A percentile compares a stretch with the other conserved stretches of the same genome.
Evolutionary conservation across 1,139 yeast species (phyloP).

Genomic region (Suhomyces yuchorum): DNA sequence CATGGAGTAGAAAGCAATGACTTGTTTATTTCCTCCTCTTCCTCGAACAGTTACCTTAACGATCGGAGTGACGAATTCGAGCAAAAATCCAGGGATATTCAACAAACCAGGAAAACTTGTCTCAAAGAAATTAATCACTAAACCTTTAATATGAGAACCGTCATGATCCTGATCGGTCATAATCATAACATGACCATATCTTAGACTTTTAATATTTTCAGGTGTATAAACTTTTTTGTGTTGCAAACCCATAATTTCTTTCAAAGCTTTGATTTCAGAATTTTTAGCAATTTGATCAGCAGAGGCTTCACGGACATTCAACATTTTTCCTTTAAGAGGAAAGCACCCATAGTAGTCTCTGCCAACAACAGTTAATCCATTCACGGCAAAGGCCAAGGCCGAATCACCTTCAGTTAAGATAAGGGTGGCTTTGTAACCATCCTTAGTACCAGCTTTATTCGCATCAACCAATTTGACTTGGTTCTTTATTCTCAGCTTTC

Average conservation of each 20-base stretch:
- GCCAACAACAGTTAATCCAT: slow-evolving; percentile 94
- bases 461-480: slow-evolving; percentile 94
- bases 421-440: slow-evolving; percentile 88
- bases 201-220: slow-evolving; percentile 67
- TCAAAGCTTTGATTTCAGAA: slow-evolving; percentile 91
- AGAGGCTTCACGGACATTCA: slow-evolving; percentile 95
- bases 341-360: slow-evolving; percentile 94
- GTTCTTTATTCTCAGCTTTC: slow-evolving; percentile 83
- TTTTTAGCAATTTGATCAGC: slow-evolving; percentile 92
- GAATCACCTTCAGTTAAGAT: slow-evolving; percentile 98
- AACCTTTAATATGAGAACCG: slow-evolving; percentile 97
- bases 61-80: slow-evolving; percentile 96
- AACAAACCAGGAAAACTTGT: slow-evolving; percentile 93
- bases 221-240: slow-evolving; percentile 76
- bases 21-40: slow-evolving; percentile 56
- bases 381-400: slow-evolving; percentile 88
- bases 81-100: slow-evolving; percentile 86
- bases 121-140: slow-evolving; percentile 89
- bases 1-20: slow-evolving; percentile 85
- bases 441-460: slow-evolving; percentile 92
- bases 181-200: slow-evolving; percentile 97
- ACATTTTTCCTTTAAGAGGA: slow-evolving; percentile 91
- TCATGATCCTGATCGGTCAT: slow-evolving; percentile 99
- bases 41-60: slow-evolving; percentile 81
- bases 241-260: slow-evolving; percentile 93